A percentile compares a stretch with the other conserved stretches of the same genome.
These are phyloP conservation scores for Graphilbum fragrans DNA, from an alignment of 2,329 filamentous ascomycete genomes.

Conservation along the genomic window DNA sequence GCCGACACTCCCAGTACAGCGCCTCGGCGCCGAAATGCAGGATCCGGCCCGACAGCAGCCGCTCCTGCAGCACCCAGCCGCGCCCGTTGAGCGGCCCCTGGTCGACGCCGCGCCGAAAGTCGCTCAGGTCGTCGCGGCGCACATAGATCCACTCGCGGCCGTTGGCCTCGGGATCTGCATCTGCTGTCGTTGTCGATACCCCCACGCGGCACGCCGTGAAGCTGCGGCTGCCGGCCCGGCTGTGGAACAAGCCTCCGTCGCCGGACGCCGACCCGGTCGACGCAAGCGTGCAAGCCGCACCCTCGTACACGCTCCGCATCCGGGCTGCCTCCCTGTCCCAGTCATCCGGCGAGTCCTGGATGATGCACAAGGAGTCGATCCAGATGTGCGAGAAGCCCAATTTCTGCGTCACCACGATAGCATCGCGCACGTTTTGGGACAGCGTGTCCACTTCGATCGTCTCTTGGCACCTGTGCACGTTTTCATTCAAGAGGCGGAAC, in stretches of 20 bases:
- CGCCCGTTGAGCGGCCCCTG: background rate
- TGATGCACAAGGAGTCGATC: slow-evolving; percentile 12
- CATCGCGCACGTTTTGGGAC: slow-evolving; percentile 7
- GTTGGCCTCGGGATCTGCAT: background rate
- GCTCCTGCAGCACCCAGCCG: background rate
- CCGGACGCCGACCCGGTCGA: too few relatives aligned
- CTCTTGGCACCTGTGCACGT: too few relatives aligned
- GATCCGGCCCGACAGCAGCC: background rate
- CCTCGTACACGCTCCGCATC: background rate
- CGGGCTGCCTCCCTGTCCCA: background rate
- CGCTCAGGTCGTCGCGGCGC: too few relatives aligned
- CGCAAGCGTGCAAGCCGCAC: background rate
- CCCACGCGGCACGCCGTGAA: too few relatives aligned
- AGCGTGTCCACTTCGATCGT: background rate
- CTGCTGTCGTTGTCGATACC: background rate
- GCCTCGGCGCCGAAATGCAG: background rate
- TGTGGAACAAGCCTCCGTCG: too few relatives aligned
- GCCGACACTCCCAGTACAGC: background rate
- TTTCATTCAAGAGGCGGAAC: background rate
- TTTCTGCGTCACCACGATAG: slow-evolving; percentile 4
- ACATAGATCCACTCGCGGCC: background rate
- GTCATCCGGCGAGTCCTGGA: slow-evolving; percentile 8
- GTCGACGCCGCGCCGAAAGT: background rate
- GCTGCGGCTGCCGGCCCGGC: too few relatives aligned
- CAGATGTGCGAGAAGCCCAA: slow-evolving; percentile 10